phyloP scores from a whole-genome alignment of 2,329 filamentous ascomycete genomes.

The Venturia carpophila region DNA sequence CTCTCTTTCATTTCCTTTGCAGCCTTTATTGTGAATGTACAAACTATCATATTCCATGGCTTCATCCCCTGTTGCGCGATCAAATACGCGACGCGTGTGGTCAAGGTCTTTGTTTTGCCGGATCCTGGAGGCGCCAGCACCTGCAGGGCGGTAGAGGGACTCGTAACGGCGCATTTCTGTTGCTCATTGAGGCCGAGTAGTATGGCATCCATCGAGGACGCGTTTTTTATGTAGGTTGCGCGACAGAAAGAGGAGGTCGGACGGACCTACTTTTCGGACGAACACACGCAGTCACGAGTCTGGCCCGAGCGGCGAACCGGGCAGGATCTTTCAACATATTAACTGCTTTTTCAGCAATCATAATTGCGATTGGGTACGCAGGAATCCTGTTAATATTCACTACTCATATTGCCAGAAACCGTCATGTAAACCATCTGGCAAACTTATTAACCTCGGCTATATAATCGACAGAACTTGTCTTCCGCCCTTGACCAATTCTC shows the following conservation, averaged over 20 bases:
- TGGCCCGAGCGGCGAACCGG: neutral
- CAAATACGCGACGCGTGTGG: slow-evolving; percentile 84
- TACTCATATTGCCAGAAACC: neutral
- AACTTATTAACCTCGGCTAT: too few relatives aligned
- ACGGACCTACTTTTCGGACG: neutral
- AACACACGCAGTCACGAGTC: neutral
- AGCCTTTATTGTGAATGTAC: slow-evolving; percentile 95
- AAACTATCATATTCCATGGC: slow-evolving; percentile 85
- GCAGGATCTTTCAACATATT: neutral
- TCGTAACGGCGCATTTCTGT: slow-evolving; percentile 57
- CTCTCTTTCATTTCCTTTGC: slow-evolving; percentile 88
- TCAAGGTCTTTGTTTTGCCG: slow-evolving; percentile 93
- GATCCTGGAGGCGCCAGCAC: slow-evolving; percentile 58
- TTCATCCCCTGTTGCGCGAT: slow-evolving; percentile 62
- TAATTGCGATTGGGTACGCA: neutral
- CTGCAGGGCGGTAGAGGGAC: slow-evolving; percentile 51
- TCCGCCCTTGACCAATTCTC: too few relatives aligned
- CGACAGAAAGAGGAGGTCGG: neutral
- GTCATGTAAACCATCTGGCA: neutral
- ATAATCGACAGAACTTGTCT: too few relatives aligned
- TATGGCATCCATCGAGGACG: slow-evolving; percentile 42
- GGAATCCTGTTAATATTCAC: neutral
- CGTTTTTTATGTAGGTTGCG: neutral
- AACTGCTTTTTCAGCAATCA: neutral
- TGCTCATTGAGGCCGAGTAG: slow-evolving; percentile 56